phyloP scores from a whole-genome alignment of 345 rosid genomes.

The Orychophragmus violaceus region DNA sequence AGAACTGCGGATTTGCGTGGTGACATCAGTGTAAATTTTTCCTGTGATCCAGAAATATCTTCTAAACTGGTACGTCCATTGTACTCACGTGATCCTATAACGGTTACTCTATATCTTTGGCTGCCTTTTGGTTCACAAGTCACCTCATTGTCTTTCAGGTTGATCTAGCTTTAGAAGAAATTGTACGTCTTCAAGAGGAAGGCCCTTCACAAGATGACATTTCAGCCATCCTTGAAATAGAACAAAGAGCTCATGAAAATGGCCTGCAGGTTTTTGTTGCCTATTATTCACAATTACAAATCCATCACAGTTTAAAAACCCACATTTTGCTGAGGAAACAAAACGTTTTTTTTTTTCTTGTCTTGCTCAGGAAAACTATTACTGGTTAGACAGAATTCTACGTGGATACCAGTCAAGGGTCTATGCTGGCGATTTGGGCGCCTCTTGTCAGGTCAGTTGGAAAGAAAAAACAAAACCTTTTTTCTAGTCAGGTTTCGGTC shows the following conservation, averaged over 20 bases:
- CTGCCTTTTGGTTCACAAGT: slow-evolving; percentile 11
- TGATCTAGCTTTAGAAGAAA: slow-evolving; percentile 82
- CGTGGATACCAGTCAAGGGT: slow-evolving; percentile 78
- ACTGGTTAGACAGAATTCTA: slow-evolving; percentile 54
- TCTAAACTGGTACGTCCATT: slow-evolving; percentile 53
- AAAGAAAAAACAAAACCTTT: neutral
- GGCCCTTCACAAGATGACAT: slow-evolving; percentile 78
- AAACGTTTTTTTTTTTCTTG: neutral
- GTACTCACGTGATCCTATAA: neutral
- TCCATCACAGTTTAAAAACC: neutral
- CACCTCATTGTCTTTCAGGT: slow-evolving; percentile 40
- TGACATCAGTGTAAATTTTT: slow-evolving; percentile 73
- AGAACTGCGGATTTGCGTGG: slow-evolving; percentile 83
- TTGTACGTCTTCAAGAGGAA: slow-evolving; percentile 68
- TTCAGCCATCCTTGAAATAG: slow-evolving; percentile 74
- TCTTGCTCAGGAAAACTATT: slow-evolving; percentile 36
- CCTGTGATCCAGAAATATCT: slow-evolving; percentile 89
- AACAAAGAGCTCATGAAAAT: slow-evolving; percentile 91
- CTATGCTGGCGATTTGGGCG: slow-evolving; percentile 54
- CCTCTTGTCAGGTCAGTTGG: slow-evolving; percentile 51
- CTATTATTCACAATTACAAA: neutral
- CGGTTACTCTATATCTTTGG: neutral
- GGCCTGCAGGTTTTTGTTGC: slow-evolving; percentile 60
- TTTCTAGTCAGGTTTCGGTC: neutral
- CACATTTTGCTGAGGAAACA: neutral